Conservation (phyloP, 176 grass and related monocot genomes). For the Pontederia paniculata region DNA sequence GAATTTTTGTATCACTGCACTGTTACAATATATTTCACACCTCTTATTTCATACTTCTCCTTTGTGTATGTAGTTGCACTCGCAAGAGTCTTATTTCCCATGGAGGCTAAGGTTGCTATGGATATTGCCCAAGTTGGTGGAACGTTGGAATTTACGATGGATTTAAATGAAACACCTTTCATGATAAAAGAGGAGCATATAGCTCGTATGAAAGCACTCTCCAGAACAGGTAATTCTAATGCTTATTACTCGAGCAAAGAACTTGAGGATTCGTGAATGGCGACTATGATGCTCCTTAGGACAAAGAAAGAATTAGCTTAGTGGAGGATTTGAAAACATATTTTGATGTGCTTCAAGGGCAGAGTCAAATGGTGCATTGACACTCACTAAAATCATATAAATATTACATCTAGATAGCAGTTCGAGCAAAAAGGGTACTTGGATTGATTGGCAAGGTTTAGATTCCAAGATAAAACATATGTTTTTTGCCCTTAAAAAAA, state of each 20-base stretch:
- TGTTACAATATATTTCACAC: background rate
- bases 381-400: too few species aligned
- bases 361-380: too few species aligned
- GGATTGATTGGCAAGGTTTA: too few species aligned
- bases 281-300: too few species aligned
- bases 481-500: too few species aligned
- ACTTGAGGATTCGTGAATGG: too few species aligned
- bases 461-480: too few species aligned
- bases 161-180: conserved; percentile 53
- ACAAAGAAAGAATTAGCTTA: too few species aligned
- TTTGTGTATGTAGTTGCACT: conserved; percentile 53
- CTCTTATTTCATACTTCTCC: conserved; percentile 2
- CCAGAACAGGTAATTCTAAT: conserved; percentile 57
- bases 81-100: conserved; percentile 70
- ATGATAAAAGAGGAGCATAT: conserved; percentile 52
- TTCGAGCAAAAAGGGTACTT: too few species aligned
- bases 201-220: conserved; percentile 62
- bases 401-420: too few species aligned
- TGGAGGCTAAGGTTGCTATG: conserved; percentile 69
- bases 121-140: conserved; percentile 82
- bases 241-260: background rate
- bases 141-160: conserved; percentile 62
- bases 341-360: background rate
- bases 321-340: background rate
- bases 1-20: background rate